These are phyloP conservation scores for Rhizopogon roseolus DNA, from an alignment of 768 basidiomycete species.

Conservation along the genomic window DNA sequence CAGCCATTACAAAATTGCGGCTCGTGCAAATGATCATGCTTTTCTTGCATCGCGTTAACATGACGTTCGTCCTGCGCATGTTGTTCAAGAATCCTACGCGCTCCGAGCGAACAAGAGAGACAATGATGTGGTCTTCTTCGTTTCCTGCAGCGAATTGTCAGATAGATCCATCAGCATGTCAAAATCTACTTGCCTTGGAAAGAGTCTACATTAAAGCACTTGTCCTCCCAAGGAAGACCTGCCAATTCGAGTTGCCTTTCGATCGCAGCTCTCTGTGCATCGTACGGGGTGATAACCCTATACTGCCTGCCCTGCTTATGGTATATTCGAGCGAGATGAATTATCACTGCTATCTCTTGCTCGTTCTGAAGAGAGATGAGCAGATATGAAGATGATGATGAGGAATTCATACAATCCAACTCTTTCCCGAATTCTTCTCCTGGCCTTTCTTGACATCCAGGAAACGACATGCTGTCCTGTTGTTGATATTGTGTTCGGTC, in stretches of 20 bases:
- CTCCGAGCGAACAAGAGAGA: conserved; percentile 61
- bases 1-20: conserved; percentile 19
- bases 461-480: conserved; percentile 30
- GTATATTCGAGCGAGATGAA: conserved; percentile 50
- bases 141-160: conserved; percentile 49
- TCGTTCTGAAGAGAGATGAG: conserved; percentile 42
- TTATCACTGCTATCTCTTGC: conserved; percentile 46
- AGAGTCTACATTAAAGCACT: conserved; percentile 71
- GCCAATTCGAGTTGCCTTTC: conserved; percentile 47
- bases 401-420: conserved; percentile 21
- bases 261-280: conserved; percentile 57
- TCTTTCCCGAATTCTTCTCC: conserved; percentile 24
- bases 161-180: background rate
- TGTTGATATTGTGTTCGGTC: conserved; percentile 45
- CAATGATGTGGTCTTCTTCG: conserved; percentile 70
- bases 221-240: conserved; percentile 54
- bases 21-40: conserved; percentile 72
- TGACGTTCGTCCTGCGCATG: conserved; percentile 71
- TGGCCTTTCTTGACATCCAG: conserved; percentile 33
- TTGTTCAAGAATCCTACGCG: conserved; percentile 62
- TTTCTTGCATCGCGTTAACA: conserved; percentile 72
- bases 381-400: background rate
- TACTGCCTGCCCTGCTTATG: conserved; percentile 41
- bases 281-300: conserved; percentile 77
- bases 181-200: conserved; percentile 59